phyloP scores from a whole-genome alignment of 371 early-diverging fungal genomes.

The Mortierella sp. region DNA sequence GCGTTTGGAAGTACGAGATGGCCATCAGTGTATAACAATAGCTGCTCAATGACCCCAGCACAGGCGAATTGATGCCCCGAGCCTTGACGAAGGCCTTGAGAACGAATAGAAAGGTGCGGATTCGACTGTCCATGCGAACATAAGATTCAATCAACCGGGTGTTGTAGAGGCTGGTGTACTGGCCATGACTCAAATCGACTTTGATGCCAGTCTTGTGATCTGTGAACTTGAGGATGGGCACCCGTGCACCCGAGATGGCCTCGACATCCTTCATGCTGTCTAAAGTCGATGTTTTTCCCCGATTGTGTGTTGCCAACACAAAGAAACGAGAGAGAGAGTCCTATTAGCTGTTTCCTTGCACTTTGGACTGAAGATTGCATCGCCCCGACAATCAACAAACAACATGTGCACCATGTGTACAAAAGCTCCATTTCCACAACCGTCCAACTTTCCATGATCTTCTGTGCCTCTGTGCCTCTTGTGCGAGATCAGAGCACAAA shows the following conservation, averaged over 20 bases:
- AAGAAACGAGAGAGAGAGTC: neutral
- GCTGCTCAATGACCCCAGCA: conserved; percentile 38
- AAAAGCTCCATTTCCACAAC: too few species aligned
- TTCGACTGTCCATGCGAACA: conserved; percentile 38
- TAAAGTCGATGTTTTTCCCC: conserved; percentile 4
- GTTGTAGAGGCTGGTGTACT: conserved; percentile 45
- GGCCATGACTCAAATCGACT: conserved; percentile 48
- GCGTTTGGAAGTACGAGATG: conserved; percentile 48
- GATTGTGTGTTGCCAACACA: neutral
- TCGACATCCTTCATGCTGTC: conserved; percentile 56
- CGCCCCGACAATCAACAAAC: neutral
- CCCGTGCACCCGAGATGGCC: conserved; percentile 34
- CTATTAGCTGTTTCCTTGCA: neutral
- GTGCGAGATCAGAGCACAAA: too few species aligned
- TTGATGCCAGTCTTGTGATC: conserved; percentile 48
- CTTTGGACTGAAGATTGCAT: neutral
- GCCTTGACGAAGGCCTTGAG: conserved; percentile 53
- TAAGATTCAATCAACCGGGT: conserved; percentile 46
- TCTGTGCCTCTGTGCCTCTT: too few species aligned
- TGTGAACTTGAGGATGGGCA: conserved; percentile 45
- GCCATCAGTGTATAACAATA: conserved; percentile 50
- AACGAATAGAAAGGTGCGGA: conserved; percentile 38
- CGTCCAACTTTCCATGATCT: too few species aligned
- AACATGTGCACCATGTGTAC: too few species aligned
- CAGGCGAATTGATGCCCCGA: conserved; percentile 42